Base-by-base conservation (phyloP, 257 asterid species). In the Handroanthus guayacan region DNA sequence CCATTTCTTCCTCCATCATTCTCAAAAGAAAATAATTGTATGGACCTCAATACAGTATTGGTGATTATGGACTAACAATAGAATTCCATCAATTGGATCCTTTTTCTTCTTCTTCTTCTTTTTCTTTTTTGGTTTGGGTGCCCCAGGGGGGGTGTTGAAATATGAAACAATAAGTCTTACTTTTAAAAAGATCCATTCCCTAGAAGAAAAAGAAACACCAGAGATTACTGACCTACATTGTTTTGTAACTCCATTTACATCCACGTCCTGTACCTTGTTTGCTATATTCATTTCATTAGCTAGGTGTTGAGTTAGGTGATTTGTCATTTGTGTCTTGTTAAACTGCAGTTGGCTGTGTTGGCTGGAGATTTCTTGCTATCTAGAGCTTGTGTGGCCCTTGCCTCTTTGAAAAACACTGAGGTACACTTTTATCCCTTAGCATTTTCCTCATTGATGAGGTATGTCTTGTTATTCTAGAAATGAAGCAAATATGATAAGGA, bases 321-420 rank as follows among this genome's bases (percentile, higher is more conserved):
- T 44, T 73, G 43, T 39, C 41, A 79, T 68, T 38, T 39, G 41
- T 62, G 58, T 60, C 25, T 55, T 78, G 63, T 71, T 55, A 64
- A 75, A 70, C 72, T 81, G 85, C 92, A 92, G 99, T 78, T 95
- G 77, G 94, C 99, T 74, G 97, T 95, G 57, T 84, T 95, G 87
- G 94, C 98, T 6, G 98, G 99, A 66, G 98, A 95, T 84, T 95
- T 95, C 87, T 81, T 95, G 79, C 91, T 91, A 52, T 92, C 99
- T 16, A 86, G 97, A 86, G 99, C 98, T 69, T 93, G 96, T 76
- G 96, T 92, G 69, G 98, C 98, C 72, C 97, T 94, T 74, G 99
- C 99, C 73, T 87, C 98, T n/a, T 82, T 95, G 76, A 91, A 87
- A 71, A 95, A 95, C 83, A 93, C 96, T 0, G 99, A 95, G 97